Conservation (phyloP, 2,329 filamentous ascomycete species). For the Hymenoscyphus scutula region DNA sequence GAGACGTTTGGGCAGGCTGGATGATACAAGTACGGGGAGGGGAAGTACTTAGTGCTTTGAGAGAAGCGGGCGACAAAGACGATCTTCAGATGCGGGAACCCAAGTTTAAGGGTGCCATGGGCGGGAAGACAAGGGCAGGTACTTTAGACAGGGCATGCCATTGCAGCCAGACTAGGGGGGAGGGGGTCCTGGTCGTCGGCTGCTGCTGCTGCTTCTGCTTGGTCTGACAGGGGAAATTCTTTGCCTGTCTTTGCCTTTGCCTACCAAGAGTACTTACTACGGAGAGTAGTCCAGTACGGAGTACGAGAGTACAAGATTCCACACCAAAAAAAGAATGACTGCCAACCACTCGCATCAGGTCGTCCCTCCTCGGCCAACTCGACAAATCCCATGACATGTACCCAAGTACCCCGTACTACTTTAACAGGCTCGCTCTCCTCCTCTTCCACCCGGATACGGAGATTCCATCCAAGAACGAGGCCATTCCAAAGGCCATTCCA, state of each 20-base stretch:
- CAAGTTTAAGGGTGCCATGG: conserved; percentile 32
- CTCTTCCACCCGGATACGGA: neutral
- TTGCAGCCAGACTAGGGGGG: neutral
- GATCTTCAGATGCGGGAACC: conserved; percentile 28
- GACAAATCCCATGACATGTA: neutral
- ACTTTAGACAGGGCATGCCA: too few relatives aligned
- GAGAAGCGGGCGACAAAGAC: conserved; percentile 14
- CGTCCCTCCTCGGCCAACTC: neutral
- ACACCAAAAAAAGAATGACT: neutral
- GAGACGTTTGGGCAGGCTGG: conserved; percentile 31
- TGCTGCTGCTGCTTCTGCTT: too few relatives aligned
- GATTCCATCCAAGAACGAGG: neutral
- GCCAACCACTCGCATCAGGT: neutral
- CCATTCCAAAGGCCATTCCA: neutral
- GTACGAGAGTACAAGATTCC: neutral
- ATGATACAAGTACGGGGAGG: conserved; percentile 22
- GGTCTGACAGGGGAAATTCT: neutral
- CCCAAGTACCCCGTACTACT: neutral
- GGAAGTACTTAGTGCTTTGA: conserved; percentile 4
- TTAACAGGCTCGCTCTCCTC: neutral
- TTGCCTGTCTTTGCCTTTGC: neutral
- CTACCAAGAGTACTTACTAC: too few relatives aligned
- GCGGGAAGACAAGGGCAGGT: conserved; percentile 4
- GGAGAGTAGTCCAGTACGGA: too few relatives aligned
- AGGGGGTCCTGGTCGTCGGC: too few relatives aligned